These are phyloP conservation scores for Halteria grandinella DNA, from an alignment of 73 alveolate genomes.

Conservation along the genomic window DNA sequence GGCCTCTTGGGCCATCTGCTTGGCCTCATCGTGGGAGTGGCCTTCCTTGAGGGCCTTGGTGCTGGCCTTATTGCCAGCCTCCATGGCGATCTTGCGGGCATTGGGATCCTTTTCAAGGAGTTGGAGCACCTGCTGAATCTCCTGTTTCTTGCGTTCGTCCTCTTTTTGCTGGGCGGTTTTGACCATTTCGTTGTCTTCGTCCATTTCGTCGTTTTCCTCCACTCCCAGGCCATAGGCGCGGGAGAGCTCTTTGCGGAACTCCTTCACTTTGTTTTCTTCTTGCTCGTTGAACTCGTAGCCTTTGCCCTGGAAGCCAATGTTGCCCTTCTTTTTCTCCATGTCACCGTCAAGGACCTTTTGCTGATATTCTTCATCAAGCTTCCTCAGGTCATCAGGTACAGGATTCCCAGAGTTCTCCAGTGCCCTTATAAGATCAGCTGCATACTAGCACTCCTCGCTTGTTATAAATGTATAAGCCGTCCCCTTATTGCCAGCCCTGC, in stretches of 20 bases:
- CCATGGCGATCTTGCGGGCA: slow-evolving; percentile 92
- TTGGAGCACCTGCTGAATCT: slow-evolving; percentile 78
- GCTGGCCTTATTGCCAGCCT: slow-evolving; percentile 87
- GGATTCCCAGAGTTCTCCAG: slow-evolving; percentile 89
- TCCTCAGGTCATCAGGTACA: slow-evolving; percentile 91
- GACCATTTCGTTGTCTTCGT: slow-evolving; percentile 73
- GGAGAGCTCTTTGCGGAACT: slow-evolving; percentile 78
- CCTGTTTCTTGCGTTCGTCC: slow-evolving; percentile 78
- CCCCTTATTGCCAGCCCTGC: slow-evolving; percentile 97
- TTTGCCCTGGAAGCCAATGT: slow-evolving; percentile 89
- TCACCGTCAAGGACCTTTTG: slow-evolving; percentile 93
- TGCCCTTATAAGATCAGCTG: slow-evolving; percentile 92
- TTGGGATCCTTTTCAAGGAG: slow-evolving; percentile 85
- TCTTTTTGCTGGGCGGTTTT: slow-evolving; percentile 71
- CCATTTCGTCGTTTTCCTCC: slow-evolving; percentile 85
- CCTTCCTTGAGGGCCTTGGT: slow-evolving; percentile 86
- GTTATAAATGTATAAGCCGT: slow-evolving; percentile 97
- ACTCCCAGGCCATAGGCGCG: slow-evolving; percentile 78
- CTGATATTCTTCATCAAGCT: slow-evolving; percentile 84
- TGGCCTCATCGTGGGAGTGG: slow-evolving; percentile 78
- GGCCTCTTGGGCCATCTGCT: slow-evolving; percentile 88
- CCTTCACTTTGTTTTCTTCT: slow-evolving; percentile 88
- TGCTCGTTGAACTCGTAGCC: slow-evolving; percentile 94
- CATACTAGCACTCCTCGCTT: slow-evolving; percentile 89
- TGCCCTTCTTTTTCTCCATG: slow-evolving; percentile 88